Evolutionary conservation across 2,329 filamentous ascomycete species (phyloP).

Genomic region (Trichoderma semiorbis): DNA sequence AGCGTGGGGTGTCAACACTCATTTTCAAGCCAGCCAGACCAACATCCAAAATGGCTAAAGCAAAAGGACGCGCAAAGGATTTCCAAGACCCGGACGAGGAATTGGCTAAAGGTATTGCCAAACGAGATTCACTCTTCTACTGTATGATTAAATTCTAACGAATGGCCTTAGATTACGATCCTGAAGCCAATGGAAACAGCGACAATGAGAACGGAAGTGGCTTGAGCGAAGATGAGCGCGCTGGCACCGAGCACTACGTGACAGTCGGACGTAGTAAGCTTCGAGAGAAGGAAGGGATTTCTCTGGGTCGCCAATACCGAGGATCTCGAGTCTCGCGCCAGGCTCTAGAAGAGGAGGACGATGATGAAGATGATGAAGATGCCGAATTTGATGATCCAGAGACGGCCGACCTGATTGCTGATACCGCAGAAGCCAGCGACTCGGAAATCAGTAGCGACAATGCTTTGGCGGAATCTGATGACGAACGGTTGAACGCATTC

Average conservation of each 20-base stretch:
- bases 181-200: conserved; percentile 63
- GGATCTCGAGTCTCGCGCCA: conserved; percentile 72
- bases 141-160: neutral
- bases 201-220: conserved; percentile 51
- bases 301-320: conserved; percentile 75
- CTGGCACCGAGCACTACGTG: conserved; percentile 83
- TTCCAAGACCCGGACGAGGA: conserved; percentile 62
- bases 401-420: conserved; percentile 49
- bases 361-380: conserved; percentile 40
- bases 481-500: conserved; percentile 75
- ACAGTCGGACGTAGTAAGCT: conserved; percentile 80
- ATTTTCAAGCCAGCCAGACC: conserved; percentile 14
- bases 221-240: conserved; percentile 48
- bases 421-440: conserved; percentile 47
- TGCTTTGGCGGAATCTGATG: conserved; percentile 80
- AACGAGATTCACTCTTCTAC: neutral
- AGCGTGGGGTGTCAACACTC: conserved; percentile 29
- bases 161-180: conserved; percentile 67
- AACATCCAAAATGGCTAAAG: conserved; percentile 45
- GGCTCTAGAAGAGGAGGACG: conserved; percentile 57
- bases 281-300: conserved; percentile 64
- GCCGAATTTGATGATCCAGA: conserved; percentile 57
- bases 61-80: conserved; percentile 54
- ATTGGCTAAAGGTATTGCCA: conserved; percentile 54
- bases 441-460: conserved; percentile 63